Conservation (phyloP, 1,284 basidiomycete genomes). For the Tilletia walkeri region DNA sequence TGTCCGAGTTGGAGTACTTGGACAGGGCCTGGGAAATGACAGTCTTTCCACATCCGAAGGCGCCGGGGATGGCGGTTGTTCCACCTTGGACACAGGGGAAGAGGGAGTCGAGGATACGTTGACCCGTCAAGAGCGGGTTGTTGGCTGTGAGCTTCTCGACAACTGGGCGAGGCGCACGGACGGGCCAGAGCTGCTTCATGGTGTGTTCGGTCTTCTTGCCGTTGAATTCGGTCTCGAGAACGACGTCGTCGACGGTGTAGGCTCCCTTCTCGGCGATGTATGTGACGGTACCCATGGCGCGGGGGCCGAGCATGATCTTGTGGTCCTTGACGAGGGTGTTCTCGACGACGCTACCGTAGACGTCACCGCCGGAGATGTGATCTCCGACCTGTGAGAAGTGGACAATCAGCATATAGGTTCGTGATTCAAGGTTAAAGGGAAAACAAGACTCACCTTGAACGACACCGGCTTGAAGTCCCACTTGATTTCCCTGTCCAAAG, state of each 20-base stretch:
- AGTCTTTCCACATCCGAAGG: constrained; percentile 78
- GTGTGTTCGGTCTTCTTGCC: constrained; percentile 90
- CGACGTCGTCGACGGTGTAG: constrained; percentile 87
- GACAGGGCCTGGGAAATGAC: constrained; percentile 70
- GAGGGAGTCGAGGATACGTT: constrained; percentile 92
- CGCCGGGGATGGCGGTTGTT: constrained; percentile 97
- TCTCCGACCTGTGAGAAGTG: constrained; percentile 64
- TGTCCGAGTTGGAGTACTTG: constrained; percentile 99
- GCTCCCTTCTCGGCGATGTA: constrained; percentile 90
- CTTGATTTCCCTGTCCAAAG: constrained; percentile 79
- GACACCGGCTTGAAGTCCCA: constrained; percentile 94
- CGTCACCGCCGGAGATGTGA: constrained; percentile 93
- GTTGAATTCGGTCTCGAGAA: constrained; percentile 96
- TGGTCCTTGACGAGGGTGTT: constrained; percentile 95
- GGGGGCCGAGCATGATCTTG: constrained; percentile 92
- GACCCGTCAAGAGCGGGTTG: constrained; percentile 89
- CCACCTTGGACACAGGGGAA: constrained; percentile 99
- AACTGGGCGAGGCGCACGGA: constrained; percentile 92
- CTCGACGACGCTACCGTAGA: constrained; percentile 93
- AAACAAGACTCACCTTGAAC: constrained; percentile 57
- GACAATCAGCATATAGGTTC: too few species aligned
- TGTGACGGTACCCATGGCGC: constrained; percentile 91
- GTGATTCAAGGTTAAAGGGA: constrained; percentile 11
- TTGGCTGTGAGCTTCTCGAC: constrained; percentile 91
- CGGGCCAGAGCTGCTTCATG: constrained; percentile 98